These are phyloP conservation scores for Mortierella sp. DNA, from an alignment of 371 early-diverging fungal species.

Conservation along the genomic window DNA sequence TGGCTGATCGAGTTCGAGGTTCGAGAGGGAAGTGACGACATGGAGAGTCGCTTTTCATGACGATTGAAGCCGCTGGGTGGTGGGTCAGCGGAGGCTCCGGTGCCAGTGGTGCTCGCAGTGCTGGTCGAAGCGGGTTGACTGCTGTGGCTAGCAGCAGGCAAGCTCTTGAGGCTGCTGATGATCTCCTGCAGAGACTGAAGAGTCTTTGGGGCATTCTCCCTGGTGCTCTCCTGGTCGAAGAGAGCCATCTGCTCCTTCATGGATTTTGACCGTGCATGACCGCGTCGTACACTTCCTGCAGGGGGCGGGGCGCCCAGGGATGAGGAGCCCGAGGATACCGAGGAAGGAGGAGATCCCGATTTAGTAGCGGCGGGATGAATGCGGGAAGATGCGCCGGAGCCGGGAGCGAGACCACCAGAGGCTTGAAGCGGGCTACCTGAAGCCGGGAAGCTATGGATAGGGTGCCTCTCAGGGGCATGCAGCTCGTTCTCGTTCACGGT, in stretches of 20 bases:
- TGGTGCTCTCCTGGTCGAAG: constrained; percentile 33
- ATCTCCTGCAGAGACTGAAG: constrained; percentile 67
- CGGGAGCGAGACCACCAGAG: background rate
- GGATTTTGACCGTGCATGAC: constrained; percentile 42
- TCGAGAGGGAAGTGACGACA: constrained; percentile 49
- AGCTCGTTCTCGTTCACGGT: constrained; percentile 45
- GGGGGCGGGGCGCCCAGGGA: constrained; percentile 11
- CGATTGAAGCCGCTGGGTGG: constrained; percentile 20
- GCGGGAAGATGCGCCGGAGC: background rate
- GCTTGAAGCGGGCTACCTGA: background rate
- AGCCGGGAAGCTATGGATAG: constrained; percentile 11
- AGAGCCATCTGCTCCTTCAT: constrained; percentile 52
- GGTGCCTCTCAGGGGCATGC: constrained; percentile 8
- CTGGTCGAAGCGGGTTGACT: background rate
- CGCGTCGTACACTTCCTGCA: constrained; percentile 13
- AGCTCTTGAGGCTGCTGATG: constrained; percentile 65
- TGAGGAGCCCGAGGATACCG: constrained; percentile 5
- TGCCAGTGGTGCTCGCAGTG: background rate
- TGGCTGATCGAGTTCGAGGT: constrained; percentile 17
- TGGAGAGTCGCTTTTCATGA: constrained; percentile 60
- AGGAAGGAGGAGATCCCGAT: background rate
- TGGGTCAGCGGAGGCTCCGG: constrained; percentile 2
- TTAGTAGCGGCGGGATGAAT: background rate
- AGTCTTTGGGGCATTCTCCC: constrained; percentile 44
- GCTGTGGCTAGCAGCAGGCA: constrained; percentile 56